Conservation (phyloP, 768 basidiomycete species). For the Clathrus columnatus region DNA sequence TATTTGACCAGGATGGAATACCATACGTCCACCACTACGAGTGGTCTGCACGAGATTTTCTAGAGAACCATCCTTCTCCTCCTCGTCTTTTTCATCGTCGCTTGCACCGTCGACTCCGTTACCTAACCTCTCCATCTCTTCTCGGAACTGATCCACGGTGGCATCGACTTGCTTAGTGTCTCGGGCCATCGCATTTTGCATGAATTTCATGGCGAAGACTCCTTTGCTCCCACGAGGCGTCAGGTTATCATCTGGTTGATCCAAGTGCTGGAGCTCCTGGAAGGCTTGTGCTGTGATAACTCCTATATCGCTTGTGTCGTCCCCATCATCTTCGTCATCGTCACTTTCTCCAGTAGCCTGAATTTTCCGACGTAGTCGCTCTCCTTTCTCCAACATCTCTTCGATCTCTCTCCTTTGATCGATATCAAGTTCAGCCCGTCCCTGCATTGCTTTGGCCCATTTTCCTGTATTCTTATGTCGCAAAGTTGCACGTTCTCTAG, state of each 20-base stretch:
- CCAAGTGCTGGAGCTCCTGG: constrained; percentile 54
- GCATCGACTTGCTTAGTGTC: constrained; percentile 47
- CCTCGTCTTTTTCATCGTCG: constrained; percentile 21
- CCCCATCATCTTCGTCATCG: constrained; percentile 14
- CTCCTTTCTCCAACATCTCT: constrained; percentile 79
- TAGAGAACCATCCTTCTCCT: constrained; percentile 16
- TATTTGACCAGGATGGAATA: constrained; percentile 45
- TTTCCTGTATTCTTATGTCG: constrained; percentile 83
- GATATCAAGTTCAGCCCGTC: constrained; percentile 55
- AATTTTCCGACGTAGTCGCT: constrained; percentile 71
- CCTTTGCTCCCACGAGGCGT: constrained; percentile 47
- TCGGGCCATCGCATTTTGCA: constrained; percentile 83
- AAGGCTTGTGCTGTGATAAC: constrained; percentile 61
- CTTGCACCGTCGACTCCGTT: constrained; percentile 26
- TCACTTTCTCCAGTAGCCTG: constrained; percentile 41
- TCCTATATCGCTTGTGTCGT: constrained; percentile 22
- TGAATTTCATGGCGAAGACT: constrained; percentile 95
- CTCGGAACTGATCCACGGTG: constrained; percentile 63
- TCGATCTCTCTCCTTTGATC: constrained; percentile 61
- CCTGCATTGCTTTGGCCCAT: constrained; percentile 73
- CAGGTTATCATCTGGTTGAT: constrained; percentile 19
- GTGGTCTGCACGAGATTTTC: constrained; percentile 35
- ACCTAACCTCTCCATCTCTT: constrained; percentile 48
- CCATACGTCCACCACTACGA: constrained; percentile 60
- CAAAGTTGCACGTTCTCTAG: constrained; percentile 83